Evolutionary conservation across 2,329 filamentous ascomycete species (phyloP).

Genomic region (Fusarium pseudoanthophilum): DNA sequence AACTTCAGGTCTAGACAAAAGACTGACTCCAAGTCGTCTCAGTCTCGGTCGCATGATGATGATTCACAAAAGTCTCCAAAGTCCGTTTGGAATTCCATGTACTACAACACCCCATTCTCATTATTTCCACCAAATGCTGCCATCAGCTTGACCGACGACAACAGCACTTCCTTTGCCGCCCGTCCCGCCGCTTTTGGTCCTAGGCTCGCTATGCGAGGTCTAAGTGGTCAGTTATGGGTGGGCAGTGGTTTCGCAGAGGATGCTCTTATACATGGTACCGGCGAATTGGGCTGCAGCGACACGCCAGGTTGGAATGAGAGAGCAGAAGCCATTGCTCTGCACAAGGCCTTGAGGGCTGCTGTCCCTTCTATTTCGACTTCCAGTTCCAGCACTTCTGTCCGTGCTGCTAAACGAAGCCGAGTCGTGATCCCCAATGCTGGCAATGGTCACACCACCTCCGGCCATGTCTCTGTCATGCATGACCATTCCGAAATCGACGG

Average conservation of each 20-base stretch:
- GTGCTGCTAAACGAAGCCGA: slow-evolving; percentile 46
- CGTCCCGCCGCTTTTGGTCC: slow-evolving; percentile 94
- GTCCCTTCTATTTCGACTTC: slow-evolving; percentile 36
- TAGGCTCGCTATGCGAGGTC: slow-evolving; percentile 75
- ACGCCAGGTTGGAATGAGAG: slow-evolving; percentile 86
- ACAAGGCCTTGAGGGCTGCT: slow-evolving; percentile 51
- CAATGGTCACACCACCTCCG: slow-evolving; percentile 56
- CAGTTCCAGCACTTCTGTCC: slow-evolving; percentile 32
- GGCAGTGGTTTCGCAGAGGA: slow-evolving; percentile 92
- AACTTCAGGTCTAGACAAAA: slow-evolving; percentile 37
- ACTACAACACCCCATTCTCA: slow-evolving; percentile 80
- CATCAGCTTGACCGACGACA: slow-evolving; percentile 96
- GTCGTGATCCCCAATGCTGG: slow-evolving; percentile 49
- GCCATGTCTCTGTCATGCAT: slow-evolving; percentile 86
- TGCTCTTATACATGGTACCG: slow-evolving; percentile 70
- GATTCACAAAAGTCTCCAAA: slow-evolving; percentile 31
- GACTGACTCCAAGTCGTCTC: slow-evolving; percentile 15
- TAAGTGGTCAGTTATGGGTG: slow-evolving; percentile 93
- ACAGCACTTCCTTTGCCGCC: slow-evolving; percentile 95
- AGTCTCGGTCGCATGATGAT: slow-evolving; percentile 14
- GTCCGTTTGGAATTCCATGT: slow-evolving; percentile 64
- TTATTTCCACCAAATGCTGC: slow-evolving; percentile 95
- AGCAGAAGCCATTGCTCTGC: slow-evolving; percentile 58
- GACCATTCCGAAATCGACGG: slow-evolving; percentile 92
- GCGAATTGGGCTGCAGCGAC: slow-evolving; percentile 95